Evolutionary conservation across 2,329 filamentous ascomycete species (phyloP).

Genomic region (Cryphonectria parasitica): DNA sequence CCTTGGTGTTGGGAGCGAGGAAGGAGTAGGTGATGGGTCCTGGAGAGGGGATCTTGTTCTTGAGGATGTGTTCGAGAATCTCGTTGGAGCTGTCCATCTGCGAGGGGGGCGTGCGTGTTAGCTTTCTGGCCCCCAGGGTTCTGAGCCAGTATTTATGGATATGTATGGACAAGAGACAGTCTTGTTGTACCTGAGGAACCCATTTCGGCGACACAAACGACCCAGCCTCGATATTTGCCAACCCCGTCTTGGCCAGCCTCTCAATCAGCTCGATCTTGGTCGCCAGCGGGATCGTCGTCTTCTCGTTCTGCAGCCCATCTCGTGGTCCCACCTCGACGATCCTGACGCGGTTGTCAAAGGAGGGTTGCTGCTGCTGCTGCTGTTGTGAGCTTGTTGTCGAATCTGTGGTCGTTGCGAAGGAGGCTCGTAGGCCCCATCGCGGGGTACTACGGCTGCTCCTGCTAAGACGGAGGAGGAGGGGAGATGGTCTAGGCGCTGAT

Average conservation of each 20-base stretch:
- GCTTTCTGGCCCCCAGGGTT: neutral
- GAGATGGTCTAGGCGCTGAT: neutral
- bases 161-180: too few species aligned
- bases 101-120: neutral
- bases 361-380: slow-evolving; percentile 28
- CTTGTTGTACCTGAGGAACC: slow-evolving; percentile 70
- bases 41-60: slow-evolving; percentile 57
- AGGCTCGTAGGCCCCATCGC: slow-evolving; percentile 37
- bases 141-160: too few species aligned
- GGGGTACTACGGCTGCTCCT: slow-evolving; percentile 9
- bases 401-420: slow-evolving; percentile 46
- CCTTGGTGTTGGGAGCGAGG: slow-evolving; percentile 77
- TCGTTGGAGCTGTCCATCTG: slow-evolving; percentile 80
- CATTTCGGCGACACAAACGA: slow-evolving; percentile 85
- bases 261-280: slow-evolving; percentile 80
- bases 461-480: slow-evolving; percentile 7
- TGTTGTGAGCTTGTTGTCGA: slow-evolving; percentile 29
- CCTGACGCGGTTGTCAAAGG: slow-evolving; percentile 52
- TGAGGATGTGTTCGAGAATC: slow-evolving; percentile 71
- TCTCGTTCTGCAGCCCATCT: slow-evolving; percentile 88
- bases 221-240: slow-evolving; percentile 77
- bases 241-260: slow-evolving; percentile 67
- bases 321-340: slow-evolving; percentile 84
- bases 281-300: slow-evolving; percentile 67
- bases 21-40: slow-evolving; percentile 74